A percentile compares a stretch with the other conserved stretches of the same genome.
Evolutionary conservation across 139 green algal genomes (phyloP).

Genomic region (Chlorella vulgaris): DNA sequence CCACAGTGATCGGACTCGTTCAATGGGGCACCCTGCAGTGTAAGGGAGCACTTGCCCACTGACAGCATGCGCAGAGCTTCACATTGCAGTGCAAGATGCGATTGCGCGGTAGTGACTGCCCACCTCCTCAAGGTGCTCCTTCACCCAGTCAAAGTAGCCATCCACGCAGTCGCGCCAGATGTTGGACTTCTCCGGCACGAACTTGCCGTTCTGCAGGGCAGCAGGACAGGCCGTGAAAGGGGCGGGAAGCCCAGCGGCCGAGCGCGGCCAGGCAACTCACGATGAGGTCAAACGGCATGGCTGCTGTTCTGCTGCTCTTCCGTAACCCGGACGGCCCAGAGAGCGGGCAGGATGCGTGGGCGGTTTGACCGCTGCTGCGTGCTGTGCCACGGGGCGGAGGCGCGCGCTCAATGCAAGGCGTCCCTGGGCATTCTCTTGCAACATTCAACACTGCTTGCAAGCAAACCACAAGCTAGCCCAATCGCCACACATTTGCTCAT

Average conservation of each 20-base stretch:
- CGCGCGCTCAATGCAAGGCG: too few relatives aligned
- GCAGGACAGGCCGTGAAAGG: background rate
- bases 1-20: slow-evolving; percentile 95
- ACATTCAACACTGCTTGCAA: too few relatives aligned
- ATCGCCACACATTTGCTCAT: too few relatives aligned
- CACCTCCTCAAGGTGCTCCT: slow-evolving; percentile 89
- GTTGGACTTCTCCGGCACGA: slow-evolving; percentile 95
- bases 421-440: too few relatives aligned
- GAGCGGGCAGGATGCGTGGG: too few relatives aligned
- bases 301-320: background rate
- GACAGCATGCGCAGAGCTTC: too few relatives aligned
- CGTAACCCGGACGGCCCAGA: too few relatives aligned
- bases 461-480: too few relatives aligned
- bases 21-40: slow-evolving; percentile 76
- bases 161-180: slow-evolving; percentile 96
- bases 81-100: too few relatives aligned
- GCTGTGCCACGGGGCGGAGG: too few relatives aligned
- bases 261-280: slow-evolving; percentile 9
- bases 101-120: background rate
- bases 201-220: slow-evolving; percentile 76
- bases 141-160: slow-evolving; percentile 94
- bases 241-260: background rate
- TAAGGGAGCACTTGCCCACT: background rate
- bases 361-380: too few relatives aligned
- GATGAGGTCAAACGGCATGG: slow-evolving; percentile 62